phyloP scores from a whole-genome alignment of 371 early-diverging fungal genomes.

The Rhizopus arrhizus region DNA sequence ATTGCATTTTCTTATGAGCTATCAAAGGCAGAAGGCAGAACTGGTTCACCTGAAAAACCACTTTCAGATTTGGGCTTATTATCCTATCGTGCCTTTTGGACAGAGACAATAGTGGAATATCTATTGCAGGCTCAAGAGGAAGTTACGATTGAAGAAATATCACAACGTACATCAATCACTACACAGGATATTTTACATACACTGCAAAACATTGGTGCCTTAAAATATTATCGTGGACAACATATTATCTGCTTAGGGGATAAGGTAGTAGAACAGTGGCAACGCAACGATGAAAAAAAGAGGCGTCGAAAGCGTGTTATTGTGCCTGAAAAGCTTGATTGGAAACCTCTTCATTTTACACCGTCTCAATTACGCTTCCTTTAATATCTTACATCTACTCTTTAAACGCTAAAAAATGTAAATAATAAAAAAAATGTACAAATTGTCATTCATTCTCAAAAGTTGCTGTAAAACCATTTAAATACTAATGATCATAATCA shows the following conservation, averaged over 20 bases:
- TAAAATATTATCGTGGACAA: constrained; percentile 94
- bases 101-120: constrained; percentile 76
- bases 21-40: constrained; percentile 91
- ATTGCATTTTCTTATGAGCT: constrained; percentile 98
- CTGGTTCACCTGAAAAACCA: constrained; percentile 99
- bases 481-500: too few relatives aligned
- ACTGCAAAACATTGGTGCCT: constrained; percentile 85
- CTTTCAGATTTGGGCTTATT: constrained; percentile 97
- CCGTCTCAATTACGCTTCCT: constrained; percentile 77
- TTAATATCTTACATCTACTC: constrained; percentile 27
- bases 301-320: constrained; percentile 73
- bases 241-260: constrained; percentile 91
- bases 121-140: constrained; percentile 54
- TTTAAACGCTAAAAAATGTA: not conserved
- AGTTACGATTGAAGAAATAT: constrained; percentile 81
- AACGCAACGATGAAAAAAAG: constrained; percentile 71
- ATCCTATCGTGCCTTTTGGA: constrained; percentile 97
- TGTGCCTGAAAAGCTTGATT: constrained; percentile 75
- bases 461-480: too few relatives aligned
- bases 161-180: constrained; percentile 86
- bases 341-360: constrained; percentile 82
- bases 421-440: too few relatives aligned
- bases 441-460: too few relatives aligned
- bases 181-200: constrained; percentile 95
- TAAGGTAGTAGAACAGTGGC: constrained; percentile 81